Evolutionary conservation across 371 early-diverging fungal species (phyloP), one percentile per base, ranked within the genome.

Genomic region (Vairimorpha apis): DNA sequence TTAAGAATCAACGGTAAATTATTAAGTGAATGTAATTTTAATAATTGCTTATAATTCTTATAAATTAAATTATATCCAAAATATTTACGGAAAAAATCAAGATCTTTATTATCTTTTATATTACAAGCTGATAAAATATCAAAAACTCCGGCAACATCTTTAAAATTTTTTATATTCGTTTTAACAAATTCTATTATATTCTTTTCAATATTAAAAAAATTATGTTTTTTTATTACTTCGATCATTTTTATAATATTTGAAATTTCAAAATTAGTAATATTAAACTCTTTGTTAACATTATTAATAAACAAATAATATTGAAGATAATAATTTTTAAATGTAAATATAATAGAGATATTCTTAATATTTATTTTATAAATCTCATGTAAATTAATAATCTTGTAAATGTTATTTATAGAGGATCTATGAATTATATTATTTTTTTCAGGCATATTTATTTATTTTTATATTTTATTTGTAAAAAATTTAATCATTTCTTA

Each of bases 51-150:
- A 55, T 72, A 70, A 18, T 53, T 32, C 32, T 70, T 73, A 27
- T 77, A 81, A 63, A 77, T 68, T 53, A 67, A 23, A 41, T 67
- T 65, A 38, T 77, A 77, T 49, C 81, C 75, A 62, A 77, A 73
- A 56, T 63, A 23, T 23, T 68, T 60, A 60, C 76, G 70, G 33
- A 67, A 72, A 38, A 70, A 60, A 16, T 74, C 53, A 25, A 70
- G 45, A 65, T 79, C 67, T 16, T 49, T 27, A 0, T 35, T 44
- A 30, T 47, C 47, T 13, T 4, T n/a, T 63, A 14, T 21, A 41
- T 5, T 25, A 27, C 25, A 27, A 2, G 3, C 4, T 27, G 18
- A 53, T 27, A 27, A 5, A 29, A 53, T 14, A 53, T 25, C 10
- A 53, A 14, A 29, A 27, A 23, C 27, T 27, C 12, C 12, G 55